Base-by-base conservation (phyloP, 2,329 filamentous ascomycete species). In the Ophiocordyceps unilateralis region DNA sequence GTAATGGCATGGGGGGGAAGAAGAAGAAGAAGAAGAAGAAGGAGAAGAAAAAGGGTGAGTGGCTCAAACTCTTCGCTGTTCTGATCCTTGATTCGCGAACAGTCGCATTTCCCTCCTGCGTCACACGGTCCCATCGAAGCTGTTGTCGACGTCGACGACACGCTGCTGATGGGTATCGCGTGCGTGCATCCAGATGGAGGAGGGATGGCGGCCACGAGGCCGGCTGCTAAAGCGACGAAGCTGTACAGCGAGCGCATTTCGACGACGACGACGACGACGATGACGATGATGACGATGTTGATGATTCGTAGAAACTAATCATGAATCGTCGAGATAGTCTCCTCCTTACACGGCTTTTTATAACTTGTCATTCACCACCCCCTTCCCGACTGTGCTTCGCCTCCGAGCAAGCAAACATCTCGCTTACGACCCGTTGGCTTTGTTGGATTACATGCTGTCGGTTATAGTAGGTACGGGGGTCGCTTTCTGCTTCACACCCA, bases 51-150 rank as follows among this genome's bases (percentile, higher is more conserved):
- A 6, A 5, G n/a, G 23, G 19, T 6, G 10, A 19, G 8, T 0
- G 4, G n/a, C 1, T 4, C 47, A 36, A 45, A 59, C 58, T 57
- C 56, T 12, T 55, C 45, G 41, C 57, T 51, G 17, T 56, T 43
- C 40, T 55, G 52, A 36, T 59, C 50, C 23, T 49, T 37, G 34
- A 57, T 53, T 10, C 41, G 43, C 7, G 49, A 49, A 42, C 56
- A 59, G 44, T 59, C 56, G 38, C 56, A 59, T 19, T 45, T 36
- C 10, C 50, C 51, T 1, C 53, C 54, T 1, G 42, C 32, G 19
- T 43, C 45, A 42, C 56, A 57, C 21, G 41, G 19, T 5, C n/a
- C n/a, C n/a, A n/a, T n/a, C n/a, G 22, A 19, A 11, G 12, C 11
- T 15, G 28, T 14, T 15, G 28, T 20, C 15, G 37, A 11, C 6